Evolutionary conservation across 139 green algal species (phyloP).

Genomic region (Desmodesmus armatus): DNA sequence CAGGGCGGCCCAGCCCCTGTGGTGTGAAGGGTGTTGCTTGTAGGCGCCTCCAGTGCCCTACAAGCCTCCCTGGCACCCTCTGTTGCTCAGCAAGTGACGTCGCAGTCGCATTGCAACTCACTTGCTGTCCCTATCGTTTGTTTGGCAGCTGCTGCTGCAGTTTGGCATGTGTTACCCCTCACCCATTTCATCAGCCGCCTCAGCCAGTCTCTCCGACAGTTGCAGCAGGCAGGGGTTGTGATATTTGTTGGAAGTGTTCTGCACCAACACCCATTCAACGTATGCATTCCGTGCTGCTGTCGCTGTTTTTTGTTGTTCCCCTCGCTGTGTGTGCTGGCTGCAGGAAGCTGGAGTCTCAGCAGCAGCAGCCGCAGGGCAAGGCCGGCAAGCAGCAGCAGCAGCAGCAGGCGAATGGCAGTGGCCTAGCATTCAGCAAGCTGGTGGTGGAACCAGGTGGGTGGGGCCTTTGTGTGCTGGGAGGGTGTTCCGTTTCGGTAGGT

Average conservation of each 20-base stretch:
- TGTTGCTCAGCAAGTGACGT: neutral
- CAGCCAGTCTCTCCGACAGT: no score
- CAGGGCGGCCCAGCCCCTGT: no score
- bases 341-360: slow-evolving; percentile 36
- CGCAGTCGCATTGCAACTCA: neutral
- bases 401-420: slow-evolving; percentile 5
- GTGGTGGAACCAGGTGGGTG: slow-evolving; percentile 54
- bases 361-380: slow-evolving; percentile 27
- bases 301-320: neutral
- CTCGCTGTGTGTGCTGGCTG: neutral
- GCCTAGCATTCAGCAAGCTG: slow-evolving; percentile 63
- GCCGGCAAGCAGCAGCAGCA: slow-evolving; percentile 17
- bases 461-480: no score
- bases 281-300: no score
- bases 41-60: neutral
- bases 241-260: neutral
- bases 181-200: no score
- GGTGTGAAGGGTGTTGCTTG: no score
- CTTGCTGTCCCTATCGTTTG: neutral
- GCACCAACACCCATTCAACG: neutral
- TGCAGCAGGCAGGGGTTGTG: no score
- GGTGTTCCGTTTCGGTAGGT: no score
- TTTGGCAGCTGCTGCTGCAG: slow-evolving; percentile 8
- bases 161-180: no score
- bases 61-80: neutral